Conservation (phyloP, 169 alveolate species). For the Plasmodium gonderi region DNA sequence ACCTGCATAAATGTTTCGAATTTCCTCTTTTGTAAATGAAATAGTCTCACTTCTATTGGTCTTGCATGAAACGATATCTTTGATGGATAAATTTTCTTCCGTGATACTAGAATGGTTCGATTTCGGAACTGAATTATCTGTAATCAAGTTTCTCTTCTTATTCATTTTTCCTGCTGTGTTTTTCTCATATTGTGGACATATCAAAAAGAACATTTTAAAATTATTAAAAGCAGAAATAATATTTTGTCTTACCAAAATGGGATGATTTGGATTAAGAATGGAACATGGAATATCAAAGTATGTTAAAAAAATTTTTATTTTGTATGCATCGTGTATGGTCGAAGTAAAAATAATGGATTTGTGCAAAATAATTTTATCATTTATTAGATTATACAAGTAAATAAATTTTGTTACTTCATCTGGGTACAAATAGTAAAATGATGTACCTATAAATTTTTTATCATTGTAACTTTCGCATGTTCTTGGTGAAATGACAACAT, state of each 20-base stretch:
- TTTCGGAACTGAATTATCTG: no score
- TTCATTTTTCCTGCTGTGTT: background rate
- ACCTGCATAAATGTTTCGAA: no score
- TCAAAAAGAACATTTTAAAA: conserved; percentile 36
- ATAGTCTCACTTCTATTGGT: no score
- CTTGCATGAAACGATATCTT: no score
- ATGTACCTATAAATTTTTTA: conserved; percentile 15
- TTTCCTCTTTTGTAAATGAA: no score
- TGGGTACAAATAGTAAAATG: conserved; percentile 39
- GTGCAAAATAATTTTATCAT: background rate
- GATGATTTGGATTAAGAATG: conserved; percentile 56
- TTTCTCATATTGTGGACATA: conserved; percentile 58
- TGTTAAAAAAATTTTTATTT: conserved; percentile 43
- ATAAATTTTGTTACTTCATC: conserved; percentile 55
- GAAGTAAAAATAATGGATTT: conserved; percentile 57
- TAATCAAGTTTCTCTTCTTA: background rate
- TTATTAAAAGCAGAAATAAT: conserved; percentile 32
- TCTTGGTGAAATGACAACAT: background rate
- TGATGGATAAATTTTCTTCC: conserved; percentile 19
- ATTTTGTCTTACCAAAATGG: conserved; percentile 39
- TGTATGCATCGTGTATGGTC: conserved; percentile 30
- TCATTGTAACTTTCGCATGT: background rate
- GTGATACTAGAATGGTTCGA: no score
- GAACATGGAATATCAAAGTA: conserved; percentile 36
- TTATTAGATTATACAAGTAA: conserved; percentile 28